These are phyloP conservation scores for Phytophthora nicotianae DNA, from an alignment of 352 stramenopile genomes.

Conservation along the genomic window DNA sequence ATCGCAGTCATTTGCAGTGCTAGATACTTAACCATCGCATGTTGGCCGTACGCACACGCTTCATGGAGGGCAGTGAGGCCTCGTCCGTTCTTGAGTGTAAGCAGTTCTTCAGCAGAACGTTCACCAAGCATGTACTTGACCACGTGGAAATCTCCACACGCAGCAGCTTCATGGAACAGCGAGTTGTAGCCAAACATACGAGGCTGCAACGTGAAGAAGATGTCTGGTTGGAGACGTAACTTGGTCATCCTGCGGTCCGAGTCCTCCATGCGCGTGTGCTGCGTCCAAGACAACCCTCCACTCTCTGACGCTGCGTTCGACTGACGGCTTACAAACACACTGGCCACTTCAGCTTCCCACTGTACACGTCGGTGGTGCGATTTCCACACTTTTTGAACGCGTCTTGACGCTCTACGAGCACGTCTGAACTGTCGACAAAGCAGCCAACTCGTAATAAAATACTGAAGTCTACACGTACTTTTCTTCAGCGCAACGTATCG, in stretches of 20 bases:
- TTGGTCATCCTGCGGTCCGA: conserved; percentile 66
- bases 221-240: conserved; percentile 46
- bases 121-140: conserved; percentile 75
- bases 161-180: conserved; percentile 70
- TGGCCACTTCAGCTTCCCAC: conserved; percentile 55
- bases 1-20: conserved; percentile 18
- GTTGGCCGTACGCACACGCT: conserved; percentile 62
- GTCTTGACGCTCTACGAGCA: conserved; percentile 27
- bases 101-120: conserved; percentile 31
- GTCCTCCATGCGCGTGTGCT: conserved; percentile 71
- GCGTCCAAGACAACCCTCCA: conserved; percentile 37
- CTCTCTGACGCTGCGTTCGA: conserved; percentile 15
- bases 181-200: conserved; percentile 64
- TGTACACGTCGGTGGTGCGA: conserved; percentile 37
- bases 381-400: conserved; percentile 54
- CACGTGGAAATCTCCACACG: conserved; percentile 74
- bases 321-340: conserved; percentile 46
- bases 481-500: conserved; percentile 44
- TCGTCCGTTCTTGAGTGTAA: conserved; percentile 55
- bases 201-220: conserved; percentile 65
- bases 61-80: conserved; percentile 76
- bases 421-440: conserved; percentile 50
- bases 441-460: conserved; percentile 60
- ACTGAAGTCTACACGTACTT: conserved; percentile 47
- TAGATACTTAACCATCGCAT: conserved; percentile 79